A percentile compares a stretch with the other conserved stretches of the same genome.
phyloP scores from a whole-genome alignment of 805 yeast genomes.

The Ogataea henricii region DNA sequence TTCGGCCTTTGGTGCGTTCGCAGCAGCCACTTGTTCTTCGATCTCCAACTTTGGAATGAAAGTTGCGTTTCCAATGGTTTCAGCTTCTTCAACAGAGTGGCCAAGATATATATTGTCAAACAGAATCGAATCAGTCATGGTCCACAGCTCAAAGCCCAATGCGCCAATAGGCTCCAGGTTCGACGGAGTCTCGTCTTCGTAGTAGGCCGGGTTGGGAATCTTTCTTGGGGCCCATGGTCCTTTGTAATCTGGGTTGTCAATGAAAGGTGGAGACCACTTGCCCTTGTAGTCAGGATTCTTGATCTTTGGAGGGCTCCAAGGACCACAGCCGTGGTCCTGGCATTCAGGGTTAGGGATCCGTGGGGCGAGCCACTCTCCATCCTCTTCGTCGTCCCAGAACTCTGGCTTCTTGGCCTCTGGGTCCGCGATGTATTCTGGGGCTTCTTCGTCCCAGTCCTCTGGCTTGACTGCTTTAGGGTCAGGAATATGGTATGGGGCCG shows the following conservation, averaged over 20 bases:
- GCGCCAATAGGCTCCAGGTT: constrained; percentile 72
- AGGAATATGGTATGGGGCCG: constrained; percentile 59
- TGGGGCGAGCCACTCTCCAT: constrained; percentile 83
- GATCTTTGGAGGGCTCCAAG: constrained; percentile 70
- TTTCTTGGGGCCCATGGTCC: constrained; percentile 76
- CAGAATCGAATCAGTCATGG: constrained; percentile 72
- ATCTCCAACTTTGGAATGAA: constrained; percentile 55
- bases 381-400: constrained; percentile 88
- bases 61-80: constrained; percentile 75
- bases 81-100: constrained; percentile 83
- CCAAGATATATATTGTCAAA: constrained; percentile 88
- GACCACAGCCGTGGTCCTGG: constrained; percentile 72
- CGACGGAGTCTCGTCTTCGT: constrained; percentile 58
- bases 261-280: constrained; percentile 69
- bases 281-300: constrained; percentile 75
- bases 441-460: constrained; percentile 74
- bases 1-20: constrained; percentile 43
- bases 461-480: constrained; percentile 75
- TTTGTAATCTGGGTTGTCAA: constrained; percentile 72
- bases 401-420: constrained; percentile 69
- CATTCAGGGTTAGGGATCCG: constrained; percentile 75
- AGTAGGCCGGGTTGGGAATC: constrained; percentile 71
- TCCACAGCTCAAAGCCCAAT: constrained; percentile 87
- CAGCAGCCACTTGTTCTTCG: constrained; percentile 48
- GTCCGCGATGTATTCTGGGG: constrained; percentile 59